Conservation (phyloP, 345 rosid genomes). For the Linum tenue region DNA sequence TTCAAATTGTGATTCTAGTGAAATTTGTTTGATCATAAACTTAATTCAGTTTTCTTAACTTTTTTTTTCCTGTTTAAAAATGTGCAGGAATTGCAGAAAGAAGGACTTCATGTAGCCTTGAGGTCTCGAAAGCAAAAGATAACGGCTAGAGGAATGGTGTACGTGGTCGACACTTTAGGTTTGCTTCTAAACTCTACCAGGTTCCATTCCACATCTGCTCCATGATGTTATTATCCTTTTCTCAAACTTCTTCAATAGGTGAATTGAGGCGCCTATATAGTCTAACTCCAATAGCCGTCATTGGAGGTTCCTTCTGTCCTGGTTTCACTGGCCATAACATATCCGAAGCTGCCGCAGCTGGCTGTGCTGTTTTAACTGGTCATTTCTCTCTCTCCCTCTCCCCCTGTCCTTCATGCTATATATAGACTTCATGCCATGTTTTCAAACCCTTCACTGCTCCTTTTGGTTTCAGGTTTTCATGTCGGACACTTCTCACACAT, state of each 20-base stretch:
- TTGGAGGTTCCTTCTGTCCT: conserved; percentile 83
- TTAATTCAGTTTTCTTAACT: conserved; percentile 5
- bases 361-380: conserved; percentile 92
- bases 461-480: conserved; percentile 48
- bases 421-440: too few relatives aligned
- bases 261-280: conserved; percentile 64
- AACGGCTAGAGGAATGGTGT: conserved; percentile 39
- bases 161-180: conserved; percentile 86
- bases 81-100: conserved; percentile 52
- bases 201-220: too few relatives aligned
- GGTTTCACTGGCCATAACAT: conserved; percentile 76
- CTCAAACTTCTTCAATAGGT: too few relatives aligned
- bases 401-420: too few relatives aligned
- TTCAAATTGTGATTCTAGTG: too few relatives aligned
- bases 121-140: conserved; percentile 56
- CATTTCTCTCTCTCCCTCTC: conserved; percentile 6
- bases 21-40: too few relatives aligned
- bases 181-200: too few relatives aligned
- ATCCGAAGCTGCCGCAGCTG: conserved; percentile 93
- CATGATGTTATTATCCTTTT: too few relatives aligned
- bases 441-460: too few relatives aligned
- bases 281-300: conserved; percentile 66
- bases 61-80: too few relatives aligned
- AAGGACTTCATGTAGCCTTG: conserved; percentile 53
- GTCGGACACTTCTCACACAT: conserved; percentile 82